Base-by-base conservation (phyloP, 768 basidiomycete species). In the Suillus lakei region DNA sequence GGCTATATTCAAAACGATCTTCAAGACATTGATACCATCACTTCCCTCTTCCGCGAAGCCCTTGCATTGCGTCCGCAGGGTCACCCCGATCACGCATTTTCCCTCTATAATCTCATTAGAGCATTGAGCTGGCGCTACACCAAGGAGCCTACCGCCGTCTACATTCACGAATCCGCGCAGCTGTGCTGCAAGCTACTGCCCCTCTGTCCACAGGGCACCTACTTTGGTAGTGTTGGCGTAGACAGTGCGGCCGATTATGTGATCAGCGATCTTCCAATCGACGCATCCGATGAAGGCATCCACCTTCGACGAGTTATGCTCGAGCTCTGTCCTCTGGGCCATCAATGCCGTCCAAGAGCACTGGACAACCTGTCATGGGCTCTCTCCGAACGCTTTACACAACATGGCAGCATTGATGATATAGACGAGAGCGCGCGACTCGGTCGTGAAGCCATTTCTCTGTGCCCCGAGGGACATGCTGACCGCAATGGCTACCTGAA, bases 21-120 rank as follows among this genome's bases (percentile, higher is more conserved):
- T 38, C 36, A 12, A 13, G 36, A 38, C 36, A 38, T 38, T 10
- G 36, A 38, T 38, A 10, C 36, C 9, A 38, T 9, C 2, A 38
- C 36, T 13, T 38, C 10, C 12, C 36, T 38, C 9, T 38, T 38
- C 36, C 36, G 36, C 36, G 41, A 39, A 4, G 65, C 67, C 15
- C 58, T 71, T 9, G 41, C 46, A 9, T 44, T 67, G 23, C 15
- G 58, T 41, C 41, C 55, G 15, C 26, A 55, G 23, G 50, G 53
- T 60, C 61, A 69, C 56, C 50, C 68, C 30, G 46, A 65, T 44
- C 48, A 44, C 36, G 12, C 53, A 13, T 26, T 9, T 21, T 23
- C 56, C 21, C 51, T 72, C 18, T 62, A 64, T 44, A 68, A 66
- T 44, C 68, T 73, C n/a, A 68, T 64, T 30, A 51, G 59, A 48